Evolutionary conservation across 257 asterid genomes (phyloP).

Genomic region (Solanum bulbocastanum): DNA sequence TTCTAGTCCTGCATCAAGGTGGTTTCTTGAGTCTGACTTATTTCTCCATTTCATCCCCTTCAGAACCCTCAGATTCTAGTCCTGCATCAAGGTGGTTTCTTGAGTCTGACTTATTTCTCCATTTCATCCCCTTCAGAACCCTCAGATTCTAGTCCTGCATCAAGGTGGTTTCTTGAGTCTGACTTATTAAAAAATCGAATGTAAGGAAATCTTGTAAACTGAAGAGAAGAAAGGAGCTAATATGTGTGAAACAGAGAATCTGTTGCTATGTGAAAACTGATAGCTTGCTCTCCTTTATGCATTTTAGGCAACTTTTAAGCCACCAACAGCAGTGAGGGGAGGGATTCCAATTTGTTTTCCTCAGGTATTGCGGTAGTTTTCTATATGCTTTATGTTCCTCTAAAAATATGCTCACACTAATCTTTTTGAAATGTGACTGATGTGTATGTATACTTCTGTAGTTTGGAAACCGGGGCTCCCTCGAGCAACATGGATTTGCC

Average conservation of each 20-base stretch:
- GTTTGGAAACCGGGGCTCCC: slow-evolving; percentile 75
- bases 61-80: not conserved
- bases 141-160: not conserved
- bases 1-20: not conserved
- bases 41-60: not conserved
- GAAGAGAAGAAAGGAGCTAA: not conserved
- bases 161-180: not conserved
- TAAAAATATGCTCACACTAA: not conserved
- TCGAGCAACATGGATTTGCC: slow-evolving; percentile 85
- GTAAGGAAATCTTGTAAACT: not conserved
- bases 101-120: not conserved
- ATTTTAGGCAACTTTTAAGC: slow-evolving; percentile 59
- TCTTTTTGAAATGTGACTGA: not conserved
- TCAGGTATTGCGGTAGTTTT: slow-evolving; percentile 35
- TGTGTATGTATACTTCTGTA: not conserved
- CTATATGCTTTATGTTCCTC: not conserved
- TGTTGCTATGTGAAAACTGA: not conserved
- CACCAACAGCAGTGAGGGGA: slow-evolving; percentile 80
- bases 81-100: not conserved
- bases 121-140: not conserved
- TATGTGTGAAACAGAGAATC: not conserved
- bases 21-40: not conserved
- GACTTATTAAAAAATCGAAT: not conserved
- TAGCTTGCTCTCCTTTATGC: not conserved
- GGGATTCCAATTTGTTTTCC: slow-evolving; percentile 90